These are phyloP conservation scores for Marasmius sp. DNA, from an alignment of 1,284 basidiomycete genomes.

Conservation along the genomic window DNA sequence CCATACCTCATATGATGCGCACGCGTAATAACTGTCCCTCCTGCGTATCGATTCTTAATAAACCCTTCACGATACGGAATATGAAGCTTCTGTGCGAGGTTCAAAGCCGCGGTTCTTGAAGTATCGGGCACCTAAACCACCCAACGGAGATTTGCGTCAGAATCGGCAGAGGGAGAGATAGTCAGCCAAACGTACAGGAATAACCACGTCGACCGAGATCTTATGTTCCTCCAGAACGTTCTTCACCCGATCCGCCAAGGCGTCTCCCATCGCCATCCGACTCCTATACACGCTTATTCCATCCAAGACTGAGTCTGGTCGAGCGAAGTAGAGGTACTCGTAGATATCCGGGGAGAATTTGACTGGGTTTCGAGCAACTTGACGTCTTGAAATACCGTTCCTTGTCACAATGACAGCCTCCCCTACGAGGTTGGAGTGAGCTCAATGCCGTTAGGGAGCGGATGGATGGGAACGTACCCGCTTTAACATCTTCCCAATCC, in stretches of 20 bases:
- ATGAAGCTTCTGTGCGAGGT: conserved; percentile 87
- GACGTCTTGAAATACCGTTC: conserved; percentile 67
- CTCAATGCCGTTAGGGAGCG: no score
- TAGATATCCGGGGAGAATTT: conserved; percentile 98
- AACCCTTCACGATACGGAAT: conserved; percentile 98
- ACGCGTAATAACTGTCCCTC: conserved; percentile 99
- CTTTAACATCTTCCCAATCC: conserved; percentile 92
- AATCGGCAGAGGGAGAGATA: neutral
- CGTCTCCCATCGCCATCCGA: conserved; percentile 99
- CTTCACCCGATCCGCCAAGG: conserved; percentile 86
- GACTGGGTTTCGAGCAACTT: conserved; percentile 61
- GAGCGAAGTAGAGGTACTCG: conserved; percentile 98
- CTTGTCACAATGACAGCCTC: conserved; percentile 98
- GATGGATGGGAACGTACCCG: no score
- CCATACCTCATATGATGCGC: conserved; percentile 92
- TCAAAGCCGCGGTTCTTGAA: conserved; percentile 92
- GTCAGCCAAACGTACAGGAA: conserved; percentile 66
- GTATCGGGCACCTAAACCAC: conserved; percentile 85
- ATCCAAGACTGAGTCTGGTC: conserved; percentile 98
- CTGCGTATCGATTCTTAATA: conserved; percentile 98
- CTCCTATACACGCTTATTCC: conserved; percentile 97
- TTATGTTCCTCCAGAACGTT: conserved; percentile 71
- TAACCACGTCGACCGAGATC: conserved; percentile 89
- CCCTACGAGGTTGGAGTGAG: conserved; percentile 51
- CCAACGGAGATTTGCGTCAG: neutral